Evolutionary conservation across 495 filamentous ascomycete genomes (phyloP).

Genomic region (Pyronema omphalodes): DNA sequence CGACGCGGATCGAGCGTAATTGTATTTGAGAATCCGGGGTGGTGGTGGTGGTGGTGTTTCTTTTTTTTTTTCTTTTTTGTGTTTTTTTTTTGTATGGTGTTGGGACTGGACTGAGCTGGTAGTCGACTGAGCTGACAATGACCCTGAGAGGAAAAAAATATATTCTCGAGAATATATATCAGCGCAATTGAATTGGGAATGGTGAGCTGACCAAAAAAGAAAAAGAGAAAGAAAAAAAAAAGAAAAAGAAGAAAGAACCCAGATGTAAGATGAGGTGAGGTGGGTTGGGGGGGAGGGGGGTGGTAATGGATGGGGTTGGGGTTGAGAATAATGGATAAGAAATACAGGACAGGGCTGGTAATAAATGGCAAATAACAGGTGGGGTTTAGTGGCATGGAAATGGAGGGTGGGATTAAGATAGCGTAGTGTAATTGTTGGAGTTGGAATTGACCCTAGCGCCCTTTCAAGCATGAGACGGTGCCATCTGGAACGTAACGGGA

Average conservation of each 20-base stretch:
- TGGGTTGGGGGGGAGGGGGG: not conserved
- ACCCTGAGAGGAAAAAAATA: not conserved
- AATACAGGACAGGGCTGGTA: not conserved
- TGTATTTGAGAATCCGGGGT: not conserved
- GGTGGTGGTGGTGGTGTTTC: too few relatives aligned
- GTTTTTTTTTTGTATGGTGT: too few relatives aligned
- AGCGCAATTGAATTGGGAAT: conserved; percentile 6
- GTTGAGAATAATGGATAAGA: not conserved
- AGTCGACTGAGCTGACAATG: conserved; percentile 3
- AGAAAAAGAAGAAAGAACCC: too few relatives aligned
- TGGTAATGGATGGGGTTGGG: not conserved
- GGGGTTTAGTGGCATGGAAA: not conserved
- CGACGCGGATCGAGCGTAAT: conserved; percentile 1
- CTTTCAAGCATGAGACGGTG: not conserved
- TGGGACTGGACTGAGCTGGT: conserved; percentile 1
- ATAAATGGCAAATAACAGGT: not conserved
- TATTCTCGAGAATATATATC: too few relatives aligned
- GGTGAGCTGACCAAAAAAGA: not conserved
- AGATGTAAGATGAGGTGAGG: too few relatives aligned
- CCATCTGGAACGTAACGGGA: not conserved
- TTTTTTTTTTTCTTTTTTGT: too few relatives aligned
- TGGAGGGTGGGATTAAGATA: not conserved
- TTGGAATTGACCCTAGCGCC: not conserved
- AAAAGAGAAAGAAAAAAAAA: not conserved
- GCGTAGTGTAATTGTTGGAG: not conserved